Conservation (phyloP, 2,329 filamentous ascomycete species). For the Colletotrichum melonis region DNA sequence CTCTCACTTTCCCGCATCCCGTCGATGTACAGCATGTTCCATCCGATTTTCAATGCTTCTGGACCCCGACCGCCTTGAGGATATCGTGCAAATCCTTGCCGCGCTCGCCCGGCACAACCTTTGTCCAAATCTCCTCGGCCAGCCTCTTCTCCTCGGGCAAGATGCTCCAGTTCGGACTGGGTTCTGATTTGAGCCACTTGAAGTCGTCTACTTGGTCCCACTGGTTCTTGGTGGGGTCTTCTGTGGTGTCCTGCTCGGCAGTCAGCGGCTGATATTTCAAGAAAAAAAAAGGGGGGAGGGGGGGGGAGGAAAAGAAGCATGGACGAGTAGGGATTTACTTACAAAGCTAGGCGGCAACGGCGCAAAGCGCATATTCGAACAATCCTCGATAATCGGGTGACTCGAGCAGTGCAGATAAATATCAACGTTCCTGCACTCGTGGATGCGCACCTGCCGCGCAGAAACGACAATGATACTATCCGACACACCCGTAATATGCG, state of each 20-base stretch:
- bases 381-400: conserved; percentile 95
- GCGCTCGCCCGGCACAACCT: conserved; percentile 72
- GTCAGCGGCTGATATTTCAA: conserved; percentile 9
- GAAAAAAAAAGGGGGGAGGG: no score
- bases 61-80: conserved; percentile 62
- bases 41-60: conserved; percentile 28
- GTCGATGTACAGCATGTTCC: background rate
- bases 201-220: conserved; percentile 97
- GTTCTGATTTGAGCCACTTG: conserved; percentile 90
- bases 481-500: conserved; percentile 81
- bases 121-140: conserved; percentile 74
- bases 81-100: conserved; percentile 74
- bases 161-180: conserved; percentile 88
- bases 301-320: no score
- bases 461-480: conserved; percentile 82
- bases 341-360: conserved; percentile 78
- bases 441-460: conserved; percentile 91
- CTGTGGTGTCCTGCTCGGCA: conserved; percentile 41
- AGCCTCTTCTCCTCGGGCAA: conserved; percentile 71
- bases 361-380: conserved; percentile 81
- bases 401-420: conserved; percentile 86
- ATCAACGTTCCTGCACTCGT: conserved; percentile 83
- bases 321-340: conserved; percentile 48
- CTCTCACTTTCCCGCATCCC: background rate
- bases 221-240: conserved; percentile 65